Conservation (phyloP, 2,329 filamentous ascomycete genomes). For the Ilyonectria mors-panacis region DNA sequence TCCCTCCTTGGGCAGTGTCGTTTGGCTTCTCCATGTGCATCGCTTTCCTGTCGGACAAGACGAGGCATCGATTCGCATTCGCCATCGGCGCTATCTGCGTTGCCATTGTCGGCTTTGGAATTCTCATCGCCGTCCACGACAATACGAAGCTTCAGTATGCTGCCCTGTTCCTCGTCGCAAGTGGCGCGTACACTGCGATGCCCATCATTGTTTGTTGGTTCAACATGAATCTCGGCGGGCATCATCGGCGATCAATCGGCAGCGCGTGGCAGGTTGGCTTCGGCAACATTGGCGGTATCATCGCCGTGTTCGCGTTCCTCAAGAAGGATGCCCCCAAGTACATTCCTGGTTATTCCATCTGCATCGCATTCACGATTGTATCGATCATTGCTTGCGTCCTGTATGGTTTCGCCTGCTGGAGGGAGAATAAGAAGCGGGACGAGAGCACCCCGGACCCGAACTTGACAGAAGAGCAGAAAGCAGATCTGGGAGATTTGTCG, state of each 20-base stretch:
- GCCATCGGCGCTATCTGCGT: slow-evolving; percentile 78
- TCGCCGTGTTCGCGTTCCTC: slow-evolving; percentile 80
- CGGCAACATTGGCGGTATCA: slow-evolving; percentile 85
- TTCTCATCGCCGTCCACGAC: slow-evolving; percentile 80
- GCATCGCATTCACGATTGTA: slow-evolving; percentile 80
- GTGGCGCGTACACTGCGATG: slow-evolving; percentile 89
- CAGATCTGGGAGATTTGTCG: slow-evolving; percentile 70
- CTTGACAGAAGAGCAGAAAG: slow-evolving; percentile 75
- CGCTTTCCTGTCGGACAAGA: slow-evolving; percentile 79
- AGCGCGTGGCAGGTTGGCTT: slow-evolving; percentile 85
- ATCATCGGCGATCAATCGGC: slow-evolving; percentile 79
- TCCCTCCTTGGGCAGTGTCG: slow-evolving; percentile 75
- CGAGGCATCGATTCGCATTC: slow-evolving; percentile 82
- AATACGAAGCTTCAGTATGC: slow-evolving; percentile 79
- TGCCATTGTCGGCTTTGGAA: slow-evolving; percentile 80
- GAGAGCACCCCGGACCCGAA: slow-evolving; percentile 57
- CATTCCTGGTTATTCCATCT: slow-evolving; percentile 82
- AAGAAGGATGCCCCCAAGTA: slow-evolving; percentile 77
- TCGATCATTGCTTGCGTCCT: slow-evolving; percentile 72
- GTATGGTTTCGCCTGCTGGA: slow-evolving; percentile 72
- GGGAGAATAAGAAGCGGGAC: slow-evolving; percentile 74
- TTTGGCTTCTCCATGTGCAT: slow-evolving; percentile 85
- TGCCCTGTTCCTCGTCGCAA: slow-evolving; percentile 85
- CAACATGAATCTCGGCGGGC: slow-evolving; percentile 83
- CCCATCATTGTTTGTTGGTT: slow-evolving; percentile 89